A percentile compares a stretch with the other conserved stretches of the same genome.
Conservation (phyloP, 2,329 filamentous ascomycete genomes). For the Ilyonectria destructans region DNA sequence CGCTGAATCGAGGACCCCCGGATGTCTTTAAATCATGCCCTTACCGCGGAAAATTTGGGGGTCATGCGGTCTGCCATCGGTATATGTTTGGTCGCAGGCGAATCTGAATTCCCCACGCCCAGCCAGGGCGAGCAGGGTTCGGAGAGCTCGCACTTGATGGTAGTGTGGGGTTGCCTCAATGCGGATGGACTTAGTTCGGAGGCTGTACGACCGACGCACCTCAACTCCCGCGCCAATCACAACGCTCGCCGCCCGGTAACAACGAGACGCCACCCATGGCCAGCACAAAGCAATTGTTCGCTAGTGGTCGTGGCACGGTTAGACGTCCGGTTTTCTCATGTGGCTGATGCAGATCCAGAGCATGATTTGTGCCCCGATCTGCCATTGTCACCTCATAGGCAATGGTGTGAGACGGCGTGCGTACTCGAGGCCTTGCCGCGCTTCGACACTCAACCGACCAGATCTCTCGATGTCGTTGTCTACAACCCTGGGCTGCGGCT, state of each 20-base stretch:
- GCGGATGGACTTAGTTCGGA: slow-evolving; percentile 41
- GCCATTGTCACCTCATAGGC: slow-evolving; percentile 1
- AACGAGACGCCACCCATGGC: slow-evolving; percentile 45
- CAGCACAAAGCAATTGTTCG: slow-evolving; percentile 40
- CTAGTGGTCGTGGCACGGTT: slow-evolving; percentile 42
- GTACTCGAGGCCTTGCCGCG: slow-evolving; percentile 7
- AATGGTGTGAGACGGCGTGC: slow-evolving; percentile 10
- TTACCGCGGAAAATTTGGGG: slow-evolving; percentile 46
- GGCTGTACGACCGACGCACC: slow-evolving; percentile 45
- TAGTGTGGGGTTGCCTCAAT: slow-evolving; percentile 48
- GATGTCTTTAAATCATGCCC: slow-evolving; percentile 45
- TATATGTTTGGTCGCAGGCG: slow-evolving; percentile 49
- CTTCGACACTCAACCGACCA: not conserved
- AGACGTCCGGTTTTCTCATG: slow-evolving; percentile 37
- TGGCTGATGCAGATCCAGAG: slow-evolving; percentile 37
- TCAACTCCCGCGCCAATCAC: slow-evolving; percentile 53
- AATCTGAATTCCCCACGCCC: slow-evolving; percentile 50
- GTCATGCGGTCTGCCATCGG: slow-evolving; percentile 50
- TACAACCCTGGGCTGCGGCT: slow-evolving; percentile 37
- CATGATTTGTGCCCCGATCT: slow-evolving; percentile 30
- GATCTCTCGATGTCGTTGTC: slow-evolving; percentile 3
- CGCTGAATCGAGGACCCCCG: slow-evolving; percentile 36
- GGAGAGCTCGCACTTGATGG: slow-evolving; percentile 43
- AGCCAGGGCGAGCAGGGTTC: slow-evolving; percentile 39
- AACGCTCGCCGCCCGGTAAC: slow-evolving; percentile 30